Evolutionary conservation across 2,329 filamentous ascomycete species (phyloP).

Genomic region (Colletotrichum eleusines): DNA sequence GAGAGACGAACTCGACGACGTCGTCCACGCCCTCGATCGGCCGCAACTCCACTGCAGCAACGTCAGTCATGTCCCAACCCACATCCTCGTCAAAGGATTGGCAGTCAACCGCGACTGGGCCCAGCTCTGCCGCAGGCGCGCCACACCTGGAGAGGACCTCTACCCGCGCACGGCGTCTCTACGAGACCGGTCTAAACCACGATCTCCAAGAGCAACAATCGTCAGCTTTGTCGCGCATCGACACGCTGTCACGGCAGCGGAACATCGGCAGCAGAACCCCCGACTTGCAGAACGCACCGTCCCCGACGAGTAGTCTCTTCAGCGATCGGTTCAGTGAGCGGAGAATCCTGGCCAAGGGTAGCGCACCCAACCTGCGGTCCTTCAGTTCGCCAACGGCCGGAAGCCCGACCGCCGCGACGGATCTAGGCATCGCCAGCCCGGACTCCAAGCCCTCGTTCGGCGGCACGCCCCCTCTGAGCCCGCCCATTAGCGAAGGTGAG

Average conservation of each 20-base stretch:
- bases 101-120: conserved; percentile 55
- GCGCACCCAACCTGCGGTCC: conserved; percentile 76
- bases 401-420: conserved; percentile 53
- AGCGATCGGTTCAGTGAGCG: conserved; percentile 63
- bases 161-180: conserved; percentile 80
- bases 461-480: conserved; percentile 56
- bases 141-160: conserved; percentile 71
- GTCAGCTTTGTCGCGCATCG: conserved; percentile 81
- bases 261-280: conserved; percentile 64
- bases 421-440: conserved; percentile 39
- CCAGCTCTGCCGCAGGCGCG: conserved; percentile 54
- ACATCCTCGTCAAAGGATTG: conserved; percentile 65
- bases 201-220: conserved; percentile 85
- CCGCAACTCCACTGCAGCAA: conserved; percentile 87
- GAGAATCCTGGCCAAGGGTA: conserved; percentile 67
- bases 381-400: conserved; percentile 61
- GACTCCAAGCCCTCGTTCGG: conserved; percentile 51
- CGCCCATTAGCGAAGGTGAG: conserved; percentile 77
- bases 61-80: conserved; percentile 84
- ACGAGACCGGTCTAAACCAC: conserved; percentile 84
- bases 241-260: conserved; percentile 78
- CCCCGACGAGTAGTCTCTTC: conserved; percentile 59
- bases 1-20: conserved; percentile 88
- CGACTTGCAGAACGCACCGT: conserved; percentile 60
- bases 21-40: conserved; percentile 76